phyloP scores from a whole-genome alignment of 805 yeast genomes.

The Candida loeiensis region DNA sequence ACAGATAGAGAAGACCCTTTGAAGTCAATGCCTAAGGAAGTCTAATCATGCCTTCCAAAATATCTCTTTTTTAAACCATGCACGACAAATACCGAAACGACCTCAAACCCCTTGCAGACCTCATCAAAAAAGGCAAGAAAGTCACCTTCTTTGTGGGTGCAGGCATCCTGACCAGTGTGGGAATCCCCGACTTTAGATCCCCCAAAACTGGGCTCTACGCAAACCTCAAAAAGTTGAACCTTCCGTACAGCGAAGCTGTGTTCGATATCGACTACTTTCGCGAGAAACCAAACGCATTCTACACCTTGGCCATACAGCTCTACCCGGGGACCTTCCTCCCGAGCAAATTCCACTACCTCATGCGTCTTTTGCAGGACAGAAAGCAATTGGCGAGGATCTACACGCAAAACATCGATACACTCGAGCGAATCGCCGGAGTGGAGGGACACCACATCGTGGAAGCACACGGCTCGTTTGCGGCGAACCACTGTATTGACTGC shows the following conservation, averaged over 20 bases:
- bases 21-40: too few relatives aligned
- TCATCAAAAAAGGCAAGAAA: constrained; percentile 34
- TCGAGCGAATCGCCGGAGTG: constrained; percentile 84
- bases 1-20: too few relatives aligned
- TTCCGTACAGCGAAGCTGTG: constrained; percentile 95
- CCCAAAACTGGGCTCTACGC: constrained; percentile 88
- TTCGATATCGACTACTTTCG: constrained; percentile 83
- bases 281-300: constrained; percentile 78
- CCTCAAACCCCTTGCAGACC: constrained; percentile 26
- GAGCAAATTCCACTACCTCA: constrained; percentile 73
- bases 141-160: constrained; percentile 82
- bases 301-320: constrained; percentile 75
- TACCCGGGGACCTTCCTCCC: constrained; percentile 88
- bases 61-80: neutral
- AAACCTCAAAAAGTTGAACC: constrained; percentile 64
- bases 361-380: constrained; percentile 64
- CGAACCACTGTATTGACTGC: constrained; percentile 81
- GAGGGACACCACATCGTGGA: constrained; percentile 63
- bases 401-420: constrained; percentile 91
- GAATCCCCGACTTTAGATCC: constrained; percentile 92
- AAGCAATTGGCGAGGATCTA: constrained; percentile 64
- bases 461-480: constrained; percentile 94
- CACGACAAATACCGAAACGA: constrained; percentile 6
- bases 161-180: constrained; percentile 89
- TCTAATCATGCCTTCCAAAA: neutral